These are phyloP conservation scores for Plenodomus tracheiphilus DNA, from an alignment of 2,329 filamentous ascomycete genomes.

Conservation along the genomic window DNA sequence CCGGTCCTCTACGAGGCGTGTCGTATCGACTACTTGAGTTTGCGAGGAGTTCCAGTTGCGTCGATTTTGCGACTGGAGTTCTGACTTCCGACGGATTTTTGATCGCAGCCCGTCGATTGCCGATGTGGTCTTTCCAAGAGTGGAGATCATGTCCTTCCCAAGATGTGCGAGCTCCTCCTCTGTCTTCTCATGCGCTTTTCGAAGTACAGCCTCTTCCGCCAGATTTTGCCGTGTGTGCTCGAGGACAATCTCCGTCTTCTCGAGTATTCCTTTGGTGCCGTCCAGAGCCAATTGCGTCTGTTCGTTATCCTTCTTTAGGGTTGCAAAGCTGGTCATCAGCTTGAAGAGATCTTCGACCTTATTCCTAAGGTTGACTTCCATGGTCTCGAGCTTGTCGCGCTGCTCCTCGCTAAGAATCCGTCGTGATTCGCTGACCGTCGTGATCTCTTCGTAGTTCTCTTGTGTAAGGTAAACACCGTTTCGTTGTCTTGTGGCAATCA, in stretches of 20 bases:
- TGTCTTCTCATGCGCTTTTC: slow-evolving; percentile 83
- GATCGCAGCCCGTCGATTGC: slow-evolving; percentile 82
- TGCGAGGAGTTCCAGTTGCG: slow-evolving; percentile 78
- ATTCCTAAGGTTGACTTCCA: slow-evolving; percentile 87
- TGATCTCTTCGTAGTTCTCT: slow-evolving; percentile 88
- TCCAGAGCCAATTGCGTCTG: slow-evolving; percentile 71
- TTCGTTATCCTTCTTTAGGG: slow-evolving; percentile 87
- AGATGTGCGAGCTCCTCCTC: slow-evolving; percentile 75
- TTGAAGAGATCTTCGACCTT: slow-evolving; percentile 92
- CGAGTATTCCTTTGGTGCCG: slow-evolving; percentile 77
- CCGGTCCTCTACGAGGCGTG: slow-evolving; percentile 73
- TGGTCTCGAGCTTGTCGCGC: slow-evolving; percentile 84
- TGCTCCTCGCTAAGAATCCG: slow-evolving; percentile 92
- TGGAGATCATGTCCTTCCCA: slow-evolving; percentile 75
- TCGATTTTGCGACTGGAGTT: slow-evolving; percentile 79
- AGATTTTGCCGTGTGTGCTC: slow-evolving; percentile 75
- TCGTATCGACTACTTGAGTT: slow-evolving; percentile 74
- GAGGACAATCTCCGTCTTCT: slow-evolving; percentile 85
- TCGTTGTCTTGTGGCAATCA: slow-evolving; percentile 88
- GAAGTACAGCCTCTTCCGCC: slow-evolving; percentile 75
- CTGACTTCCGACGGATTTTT: slow-evolving; percentile 83
- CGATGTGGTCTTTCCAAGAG: slow-evolving; percentile 73
- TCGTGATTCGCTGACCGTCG: slow-evolving; percentile 86
- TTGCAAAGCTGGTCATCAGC: slow-evolving; percentile 84
- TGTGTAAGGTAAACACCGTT: slow-evolving; percentile 94